A percentile compares a stretch with the other conserved stretches of the same genome.
phyloP scores from a whole-genome alignment of 306 rosid species.

The Medicago arabica region DNA sequence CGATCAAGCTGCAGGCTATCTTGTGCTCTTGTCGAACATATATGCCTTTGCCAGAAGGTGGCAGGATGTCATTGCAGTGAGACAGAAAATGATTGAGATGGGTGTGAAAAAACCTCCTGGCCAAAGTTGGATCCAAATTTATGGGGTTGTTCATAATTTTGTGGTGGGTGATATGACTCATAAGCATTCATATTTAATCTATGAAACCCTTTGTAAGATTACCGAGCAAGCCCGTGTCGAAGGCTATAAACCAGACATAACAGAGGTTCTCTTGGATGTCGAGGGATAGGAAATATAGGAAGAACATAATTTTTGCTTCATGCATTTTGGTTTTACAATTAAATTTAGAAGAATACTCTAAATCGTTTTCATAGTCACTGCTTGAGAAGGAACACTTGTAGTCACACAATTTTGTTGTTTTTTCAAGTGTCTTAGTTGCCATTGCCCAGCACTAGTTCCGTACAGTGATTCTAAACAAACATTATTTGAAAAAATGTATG shows the following conservation, averaged over 20 bases:
- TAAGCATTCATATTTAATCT: conserved; percentile 53
- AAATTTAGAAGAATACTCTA: too few species aligned
- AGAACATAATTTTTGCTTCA: conserved; percentile 10
- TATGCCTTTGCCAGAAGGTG: conserved; percentile 67
- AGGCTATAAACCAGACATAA: conserved; percentile 42
- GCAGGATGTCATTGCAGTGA: conserved; percentile 64
- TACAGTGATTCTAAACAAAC: too few species aligned
- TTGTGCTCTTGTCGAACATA: conserved; percentile 69
- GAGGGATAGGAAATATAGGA: conserved; percentile 30
- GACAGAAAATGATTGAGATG: conserved; percentile 64
- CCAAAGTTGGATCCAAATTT: conserved; percentile 70
- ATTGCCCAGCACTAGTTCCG: conserved; percentile 10
- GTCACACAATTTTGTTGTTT: conserved; percentile 7
- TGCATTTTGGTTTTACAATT: conserved; percentile 25
- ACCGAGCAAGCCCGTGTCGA: conserved; percentile 52
- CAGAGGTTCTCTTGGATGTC: conserved; percentile 32
- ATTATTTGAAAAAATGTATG: too few species aligned
- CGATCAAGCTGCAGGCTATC: conserved; percentile 67
- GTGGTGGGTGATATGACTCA: conserved; percentile 65
- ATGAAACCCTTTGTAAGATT: conserved; percentile 56
- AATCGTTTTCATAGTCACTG: too few species aligned
- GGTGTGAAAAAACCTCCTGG: conserved; percentile 77
- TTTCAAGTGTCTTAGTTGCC: conserved; percentile 10
- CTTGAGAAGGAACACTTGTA: too few species aligned
- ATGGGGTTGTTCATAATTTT: conserved; percentile 66